These are phyloP conservation scores for Bipolaris bicolor DNA, from an alignment of 2,329 filamentous ascomycete species.

Conservation along the genomic window DNA sequence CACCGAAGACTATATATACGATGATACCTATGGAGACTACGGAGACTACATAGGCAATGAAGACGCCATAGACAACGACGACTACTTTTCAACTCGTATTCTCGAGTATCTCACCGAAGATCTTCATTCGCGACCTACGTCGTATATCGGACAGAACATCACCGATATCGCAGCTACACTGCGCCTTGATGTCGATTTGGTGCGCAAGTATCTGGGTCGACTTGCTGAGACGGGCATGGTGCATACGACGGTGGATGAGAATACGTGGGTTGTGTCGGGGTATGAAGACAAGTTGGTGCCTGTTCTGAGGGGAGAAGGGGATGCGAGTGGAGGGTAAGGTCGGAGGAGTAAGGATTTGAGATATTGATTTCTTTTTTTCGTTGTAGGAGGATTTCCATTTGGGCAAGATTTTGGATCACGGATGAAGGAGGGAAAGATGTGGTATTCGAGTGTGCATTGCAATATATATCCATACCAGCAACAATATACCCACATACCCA, in stretches of 20 bases:
- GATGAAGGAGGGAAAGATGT: too few relatives aligned
- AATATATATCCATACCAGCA: too few relatives aligned
- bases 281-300: neutral
- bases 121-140: slow-evolving; percentile 19
- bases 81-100: slow-evolving; percentile 13
- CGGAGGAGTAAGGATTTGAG: too few relatives aligned
- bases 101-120: slow-evolving; percentile 21
- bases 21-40: too few relatives aligned
- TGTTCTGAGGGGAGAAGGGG: neutral
- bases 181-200: neutral
- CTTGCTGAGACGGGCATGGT: slow-evolving; percentile 12
- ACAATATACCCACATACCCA: too few relatives aligned
- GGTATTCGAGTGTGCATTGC: too few relatives aligned
- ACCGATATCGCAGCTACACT: slow-evolving; percentile 17
- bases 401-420: too few relatives aligned
- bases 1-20: too few relatives aligned
- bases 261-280: slow-evolving; percentile 27
- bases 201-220: slow-evolving; percentile 1
- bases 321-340: too few relatives aligned
- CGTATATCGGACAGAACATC: slow-evolving; percentile 24
- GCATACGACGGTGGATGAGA: slow-evolving; percentile 22
- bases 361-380: too few relatives aligned
- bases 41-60: neutral
- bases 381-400: too few relatives aligned
- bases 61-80: neutral